phyloP scores from a whole-genome alignment of 1,139 yeast species.

The Taiozyma onychis region DNA sequence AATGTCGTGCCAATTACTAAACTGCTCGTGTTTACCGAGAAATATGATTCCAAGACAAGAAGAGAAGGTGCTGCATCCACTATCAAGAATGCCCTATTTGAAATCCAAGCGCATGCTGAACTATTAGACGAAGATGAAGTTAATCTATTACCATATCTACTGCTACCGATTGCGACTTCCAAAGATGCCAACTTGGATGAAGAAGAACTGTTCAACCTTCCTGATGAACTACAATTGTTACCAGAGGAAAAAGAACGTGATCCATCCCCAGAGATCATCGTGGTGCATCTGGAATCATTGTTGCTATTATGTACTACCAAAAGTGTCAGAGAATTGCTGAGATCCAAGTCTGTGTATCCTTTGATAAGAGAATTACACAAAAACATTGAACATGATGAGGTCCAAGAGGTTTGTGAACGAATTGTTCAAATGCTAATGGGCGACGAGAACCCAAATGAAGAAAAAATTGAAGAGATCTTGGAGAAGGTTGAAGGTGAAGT shows the following conservation, averaged over 20 bases:
- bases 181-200: constrained; percentile 62
- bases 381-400: constrained; percentile 54
- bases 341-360: constrained; percentile 78
- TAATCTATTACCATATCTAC: constrained; percentile 73
- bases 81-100: constrained; percentile 84
- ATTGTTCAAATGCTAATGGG: constrained; percentile 85
- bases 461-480: constrained; percentile 48
- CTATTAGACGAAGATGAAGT: constrained; percentile 56
- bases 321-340: constrained; percentile 64
- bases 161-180: constrained; percentile 80
- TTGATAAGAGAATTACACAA: constrained; percentile 81
- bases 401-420: constrained; percentile 66
- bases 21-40: constrained; percentile 77
- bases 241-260: constrained; percentile 78
- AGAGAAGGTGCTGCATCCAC: constrained; percentile 93
- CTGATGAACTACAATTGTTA: constrained; percentile 80
- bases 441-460: constrained; percentile 63
- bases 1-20: constrained; percentile 76
- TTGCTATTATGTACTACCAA: constrained; percentile 73
- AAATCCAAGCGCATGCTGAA: constrained; percentile 58
- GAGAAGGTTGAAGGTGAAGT: constrained; percentile 27
- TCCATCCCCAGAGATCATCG: constrained; percentile 56
- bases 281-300: constrained; percentile 71
- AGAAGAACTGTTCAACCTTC: constrained; percentile 83
- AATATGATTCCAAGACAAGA: constrained; percentile 69